A percentile compares a stretch with the other conserved stretches of the same genome.
Conservation (phyloP, 768 basidiomycete species). For the Podaxis carcinomalis region DNA sequence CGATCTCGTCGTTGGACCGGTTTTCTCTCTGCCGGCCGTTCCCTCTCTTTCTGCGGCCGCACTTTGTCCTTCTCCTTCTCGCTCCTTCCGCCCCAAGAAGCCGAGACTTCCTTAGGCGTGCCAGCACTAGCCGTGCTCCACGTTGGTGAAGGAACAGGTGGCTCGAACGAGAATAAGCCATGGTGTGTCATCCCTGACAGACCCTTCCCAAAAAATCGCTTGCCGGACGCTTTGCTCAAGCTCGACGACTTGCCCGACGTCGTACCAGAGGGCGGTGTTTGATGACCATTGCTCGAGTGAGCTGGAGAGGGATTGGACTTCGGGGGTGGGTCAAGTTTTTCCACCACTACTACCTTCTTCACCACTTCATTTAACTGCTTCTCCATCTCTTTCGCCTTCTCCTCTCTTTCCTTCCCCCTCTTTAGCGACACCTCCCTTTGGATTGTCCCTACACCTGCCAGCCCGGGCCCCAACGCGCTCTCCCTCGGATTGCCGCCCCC, state of each 20-base stretch:
- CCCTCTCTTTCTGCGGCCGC: constrained; percentile 23
- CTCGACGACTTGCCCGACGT: constrained; percentile 46
- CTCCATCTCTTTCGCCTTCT: constrained; percentile 22
- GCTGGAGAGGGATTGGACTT: constrained; percentile 16
- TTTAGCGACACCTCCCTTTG: constrained; percentile 37
- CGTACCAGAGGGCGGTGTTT: constrained; percentile 23
- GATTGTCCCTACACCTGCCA: constrained; percentile 42
- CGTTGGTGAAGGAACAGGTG: constrained; percentile 52
- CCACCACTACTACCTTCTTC: constrained; percentile 12
- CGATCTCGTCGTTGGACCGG: constrained; percentile 12
- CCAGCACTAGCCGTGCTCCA: constrained; percentile 29
- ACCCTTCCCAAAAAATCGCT: constrained; percentile 23
- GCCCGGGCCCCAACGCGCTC: constrained; percentile 34
- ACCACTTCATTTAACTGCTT: constrained; percentile 12
- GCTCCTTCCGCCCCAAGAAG: constrained; percentile 20
- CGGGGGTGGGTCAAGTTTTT: constrained; percentile 12
- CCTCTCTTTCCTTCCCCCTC: constrained; percentile 35
- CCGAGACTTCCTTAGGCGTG: constrained; percentile 21
- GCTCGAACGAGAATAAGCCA: constrained; percentile 65
- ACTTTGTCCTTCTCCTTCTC: constrained; percentile 28
- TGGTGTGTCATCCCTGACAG: constrained; percentile 40
- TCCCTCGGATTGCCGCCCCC: constrained; percentile 22
- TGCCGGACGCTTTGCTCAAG: constrained; percentile 51
- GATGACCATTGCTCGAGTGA: constrained; percentile 37
- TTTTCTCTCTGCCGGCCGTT: constrained; percentile 22